phyloP scores from a whole-genome alignment of 352 stramenopile genomes.

The Globisporangium nodosum region DNA sequence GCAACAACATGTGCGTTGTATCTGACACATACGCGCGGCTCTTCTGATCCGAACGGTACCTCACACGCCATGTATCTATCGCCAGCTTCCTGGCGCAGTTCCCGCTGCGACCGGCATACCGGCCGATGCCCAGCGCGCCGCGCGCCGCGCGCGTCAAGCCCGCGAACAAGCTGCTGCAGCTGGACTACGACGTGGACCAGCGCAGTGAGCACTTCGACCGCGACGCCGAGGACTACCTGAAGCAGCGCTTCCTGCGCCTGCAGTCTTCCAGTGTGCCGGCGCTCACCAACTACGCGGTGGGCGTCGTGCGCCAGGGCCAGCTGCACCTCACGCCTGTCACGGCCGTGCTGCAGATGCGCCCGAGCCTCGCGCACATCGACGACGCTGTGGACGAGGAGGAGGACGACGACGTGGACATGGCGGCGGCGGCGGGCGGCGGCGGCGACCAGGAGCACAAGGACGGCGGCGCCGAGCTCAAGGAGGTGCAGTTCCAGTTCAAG shows the following conservation, averaged over 20 bases:
- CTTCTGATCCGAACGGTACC: background rate
- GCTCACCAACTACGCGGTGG: conserved; percentile 75
- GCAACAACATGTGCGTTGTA: conserved; percentile 52
- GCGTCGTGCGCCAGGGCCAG: conserved; percentile 75
- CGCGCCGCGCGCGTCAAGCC: conserved; percentile 64
- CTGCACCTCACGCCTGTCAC: conserved; percentile 71
- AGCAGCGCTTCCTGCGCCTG: conserved; percentile 64
- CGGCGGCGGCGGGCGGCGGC: conserved; percentile 2
- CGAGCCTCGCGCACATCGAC: conserved; percentile 72
- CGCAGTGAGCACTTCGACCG: conserved; percentile 69
- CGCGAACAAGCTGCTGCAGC: conserved; percentile 64
- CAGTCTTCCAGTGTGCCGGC: conserved; percentile 56
- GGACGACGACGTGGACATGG: conserved; percentile 37
- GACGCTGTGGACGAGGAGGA: conserved; percentile 63
- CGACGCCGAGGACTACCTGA: conserved; percentile 75
- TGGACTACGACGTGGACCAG: conserved; percentile 74
- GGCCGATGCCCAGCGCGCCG: conserved; percentile 58
- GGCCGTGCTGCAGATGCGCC: conserved; percentile 76
- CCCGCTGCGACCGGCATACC: conserved; percentile 71
- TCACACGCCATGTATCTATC: background rate
- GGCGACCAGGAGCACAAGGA: conserved; percentile 40
- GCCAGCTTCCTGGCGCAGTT: conserved; percentile 74
- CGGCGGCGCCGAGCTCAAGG: conserved; percentile 50
- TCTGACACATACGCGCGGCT: background rate
- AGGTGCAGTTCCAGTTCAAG: conserved; percentile 87